Evolutionary conservation across 1,284 basidiomycete species (phyloP), one percentile per base, ranked within the genome.

Genomic region (Anthracocystis panici-leucophaei): DNA sequence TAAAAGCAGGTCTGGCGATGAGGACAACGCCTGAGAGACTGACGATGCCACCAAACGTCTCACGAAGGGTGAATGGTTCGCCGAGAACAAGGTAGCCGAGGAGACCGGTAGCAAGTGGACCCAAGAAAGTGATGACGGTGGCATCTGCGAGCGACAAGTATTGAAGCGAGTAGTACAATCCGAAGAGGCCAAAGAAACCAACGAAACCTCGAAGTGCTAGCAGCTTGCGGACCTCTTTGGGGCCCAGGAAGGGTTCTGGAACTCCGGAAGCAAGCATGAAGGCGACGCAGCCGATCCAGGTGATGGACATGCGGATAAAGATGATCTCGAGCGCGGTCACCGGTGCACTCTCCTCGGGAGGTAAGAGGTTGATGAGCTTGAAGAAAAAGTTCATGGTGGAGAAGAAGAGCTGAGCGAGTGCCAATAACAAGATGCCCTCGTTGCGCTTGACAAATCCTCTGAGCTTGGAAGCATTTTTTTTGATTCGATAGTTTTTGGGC

Each of bases 111-210:
- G 88, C 87, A 60, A 91, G 88, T 0, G 93, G 93, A 0, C 89
- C 85, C 10, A 95, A 87, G 86, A 93, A 94, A 0, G 90, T 90
- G 53, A 95, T 87, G 16, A 92, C 91, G 0, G 90, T 91, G 0
- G 91, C 89, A 81, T 94, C 92, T 12, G 91, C 91, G 0, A 93
- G 86, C 0, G 91, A 90, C 23, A 92, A 87, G 71, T 89, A 91
- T 65, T 90, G 88, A 12, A 93, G 86, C 1, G 91, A 89, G 80
- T 90, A 91, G 83, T 93, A 93, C 2, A 90, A 86, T 88, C 90
- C 69, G 89, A 90, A 72, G 9, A 70, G 58, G 31, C 75, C 73
- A 49, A 77, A 74, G 52, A 80, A 91, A 88, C 92, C 92, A 9
- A 88, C 87, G 57, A 92, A 86, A 0, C 92, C 91, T 74, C 92